Conservation (phyloP, 208 protist species). For the Zelonia costaricensis region DNA sequence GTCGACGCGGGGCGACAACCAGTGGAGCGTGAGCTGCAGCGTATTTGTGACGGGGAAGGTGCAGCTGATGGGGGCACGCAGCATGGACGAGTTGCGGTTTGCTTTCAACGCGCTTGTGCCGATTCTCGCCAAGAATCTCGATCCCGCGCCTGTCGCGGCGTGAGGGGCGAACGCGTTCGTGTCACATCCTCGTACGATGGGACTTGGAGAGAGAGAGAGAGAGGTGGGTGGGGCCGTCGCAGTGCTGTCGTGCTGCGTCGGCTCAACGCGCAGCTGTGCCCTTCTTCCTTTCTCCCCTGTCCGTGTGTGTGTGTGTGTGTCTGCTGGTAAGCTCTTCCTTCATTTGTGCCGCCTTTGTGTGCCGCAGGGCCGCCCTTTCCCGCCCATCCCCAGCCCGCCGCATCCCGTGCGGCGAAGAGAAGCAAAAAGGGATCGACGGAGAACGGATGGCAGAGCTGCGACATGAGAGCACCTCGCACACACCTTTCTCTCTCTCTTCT, state of each 20-base stretch:
- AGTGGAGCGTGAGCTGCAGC: constrained; percentile 71
- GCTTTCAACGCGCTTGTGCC: constrained; percentile 85
- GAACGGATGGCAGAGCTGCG: too few relatives aligned
- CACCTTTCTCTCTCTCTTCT: neutral
- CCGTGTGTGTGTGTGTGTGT: too few relatives aligned
- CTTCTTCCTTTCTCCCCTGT: too few relatives aligned
- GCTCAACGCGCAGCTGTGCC: neutral
- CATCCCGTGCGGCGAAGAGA: too few relatives aligned
- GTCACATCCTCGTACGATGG: too few relatives aligned
- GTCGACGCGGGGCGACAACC: constrained; percentile 41
- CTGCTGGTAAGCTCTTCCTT: too few relatives aligned
- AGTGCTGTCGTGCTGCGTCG: neutral
- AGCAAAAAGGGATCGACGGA: too few relatives aligned
- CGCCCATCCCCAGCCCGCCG: too few relatives aligned
- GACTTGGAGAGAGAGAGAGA: neutral
- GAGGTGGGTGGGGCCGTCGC: neutral
- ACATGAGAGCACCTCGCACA: neutral
- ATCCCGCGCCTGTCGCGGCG: neutral
- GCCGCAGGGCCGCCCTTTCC: too few relatives aligned
- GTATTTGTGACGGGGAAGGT: constrained; percentile 90
- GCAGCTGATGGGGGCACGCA: constrained; percentile 77
- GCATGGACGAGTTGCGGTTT: constrained; percentile 76
- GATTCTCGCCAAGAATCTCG: constrained; percentile 66
- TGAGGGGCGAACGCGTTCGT: neutral
- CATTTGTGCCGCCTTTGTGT: too few relatives aligned